Evolutionary conservation across 1,139 yeast species (phyloP).

Genomic region (Geotrichum aggregatum): DNA sequence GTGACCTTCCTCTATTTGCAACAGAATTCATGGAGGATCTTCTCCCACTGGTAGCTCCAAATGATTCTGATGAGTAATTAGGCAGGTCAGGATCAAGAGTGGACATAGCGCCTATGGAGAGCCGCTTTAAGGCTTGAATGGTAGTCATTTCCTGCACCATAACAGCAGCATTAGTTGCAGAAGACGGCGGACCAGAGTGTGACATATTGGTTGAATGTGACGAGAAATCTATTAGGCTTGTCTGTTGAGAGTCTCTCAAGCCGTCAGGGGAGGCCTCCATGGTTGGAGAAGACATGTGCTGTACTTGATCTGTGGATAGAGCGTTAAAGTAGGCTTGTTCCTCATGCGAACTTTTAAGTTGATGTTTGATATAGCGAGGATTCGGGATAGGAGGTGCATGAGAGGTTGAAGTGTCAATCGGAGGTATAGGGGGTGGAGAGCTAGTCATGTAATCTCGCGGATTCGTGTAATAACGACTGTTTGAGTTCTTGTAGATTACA

Average conservation of each 20-base stretch:
- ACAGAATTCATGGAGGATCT: slow-evolving; percentile 1
- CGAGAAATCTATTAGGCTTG: not conserved
- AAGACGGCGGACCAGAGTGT: slow-evolving; percentile 1
- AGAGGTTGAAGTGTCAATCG: slow-evolving; percentile 1
- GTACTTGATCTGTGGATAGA: not conserved
- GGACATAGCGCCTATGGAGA: slow-evolving; percentile 44
- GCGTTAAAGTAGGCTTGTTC: not conserved
- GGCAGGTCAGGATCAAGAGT: slow-evolving; percentile 48
- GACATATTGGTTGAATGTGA: not conserved
- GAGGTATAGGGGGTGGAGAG: not conserved
- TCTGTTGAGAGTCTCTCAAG: not conserved
- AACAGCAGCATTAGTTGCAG: slow-evolving; percentile 36
- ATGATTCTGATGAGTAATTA: slow-evolving; percentile 17
- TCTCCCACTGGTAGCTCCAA: not conserved
- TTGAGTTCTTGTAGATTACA: not conserved
- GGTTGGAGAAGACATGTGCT: not conserved
- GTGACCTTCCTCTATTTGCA: not conserved
- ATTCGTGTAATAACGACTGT: not conserved
- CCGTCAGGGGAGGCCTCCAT: not conserved
- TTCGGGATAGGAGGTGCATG: not conserved
- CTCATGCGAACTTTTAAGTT: not conserved
- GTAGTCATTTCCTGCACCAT: slow-evolving; percentile 50
- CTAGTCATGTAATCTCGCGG: not conserved
- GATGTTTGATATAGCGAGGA: not conserved
- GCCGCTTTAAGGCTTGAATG: slow-evolving; percentile 46